These are phyloP conservation scores for Cronartium ribicola DNA, from an alignment of 1,284 basidiomycete genomes.

Conservation along the genomic window DNA sequence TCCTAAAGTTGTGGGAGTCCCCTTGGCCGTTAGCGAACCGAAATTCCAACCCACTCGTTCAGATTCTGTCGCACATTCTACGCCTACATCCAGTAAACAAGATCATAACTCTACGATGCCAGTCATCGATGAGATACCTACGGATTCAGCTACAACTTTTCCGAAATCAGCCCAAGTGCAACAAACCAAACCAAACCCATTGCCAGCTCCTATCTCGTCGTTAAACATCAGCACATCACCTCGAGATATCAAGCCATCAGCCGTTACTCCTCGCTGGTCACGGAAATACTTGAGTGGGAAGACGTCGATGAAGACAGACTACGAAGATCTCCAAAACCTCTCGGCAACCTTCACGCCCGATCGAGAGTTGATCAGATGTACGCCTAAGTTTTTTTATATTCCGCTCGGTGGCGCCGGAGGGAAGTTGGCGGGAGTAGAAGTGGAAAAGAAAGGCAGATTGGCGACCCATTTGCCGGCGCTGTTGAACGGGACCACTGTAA, in stretches of 20 bases:
- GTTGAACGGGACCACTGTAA: conserved; percentile 51
- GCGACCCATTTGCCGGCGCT: conserved; percentile 47
- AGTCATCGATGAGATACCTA: not conserved
- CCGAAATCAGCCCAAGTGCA: not conserved
- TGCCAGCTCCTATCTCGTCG: not conserved
- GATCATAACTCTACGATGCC: not conserved
- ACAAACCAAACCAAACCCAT: not conserved
- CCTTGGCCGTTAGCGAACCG: not conserved
- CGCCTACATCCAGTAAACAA: not conserved
- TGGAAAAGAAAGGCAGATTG: conserved; percentile 52
- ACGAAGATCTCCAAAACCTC: conserved; percentile 53
- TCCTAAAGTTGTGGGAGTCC: conserved; percentile 42
- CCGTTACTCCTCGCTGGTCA: conserved; percentile 49
- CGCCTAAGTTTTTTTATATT: conserved; percentile 51
- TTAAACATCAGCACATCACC: not conserved
- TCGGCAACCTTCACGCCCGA: conserved; percentile 52
- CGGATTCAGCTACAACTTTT: too few species aligned
- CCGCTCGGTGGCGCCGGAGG: conserved; percentile 55
- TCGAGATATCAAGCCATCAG: conserved; percentile 8
- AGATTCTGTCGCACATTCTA: not conserved
- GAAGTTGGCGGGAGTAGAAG: conserved; percentile 53
- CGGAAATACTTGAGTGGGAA: conserved; percentile 54
- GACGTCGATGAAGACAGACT: conserved; percentile 54
- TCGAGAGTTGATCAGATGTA: conserved; percentile 49
- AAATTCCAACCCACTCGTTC: conserved; percentile 21